Percentiles rank a stretch among this genome's conserved stretches.
phyloP scores from a whole-genome alignment of 306 rosid genomes.

The Prinsepia uniflora region DNA sequence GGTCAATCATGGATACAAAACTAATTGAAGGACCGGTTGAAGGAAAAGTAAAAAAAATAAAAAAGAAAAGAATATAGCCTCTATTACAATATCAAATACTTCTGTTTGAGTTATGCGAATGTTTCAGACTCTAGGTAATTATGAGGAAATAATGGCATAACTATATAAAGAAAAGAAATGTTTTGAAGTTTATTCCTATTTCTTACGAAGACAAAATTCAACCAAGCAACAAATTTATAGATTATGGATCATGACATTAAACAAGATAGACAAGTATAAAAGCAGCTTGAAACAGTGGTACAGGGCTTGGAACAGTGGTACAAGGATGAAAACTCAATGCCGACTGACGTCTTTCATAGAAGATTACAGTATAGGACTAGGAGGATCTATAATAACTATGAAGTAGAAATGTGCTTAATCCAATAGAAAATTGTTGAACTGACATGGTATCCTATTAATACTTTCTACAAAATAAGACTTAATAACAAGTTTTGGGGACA shows the following conservation, averaged over 20 bases:
- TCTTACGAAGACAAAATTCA: neutral
- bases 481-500: neutral
- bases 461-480: too few relatives aligned
- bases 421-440: neutral
- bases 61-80: neutral
- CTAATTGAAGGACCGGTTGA: neutral
- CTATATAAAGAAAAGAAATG: neutral
- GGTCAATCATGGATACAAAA: conserved; percentile 7
- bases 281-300: conserved; percentile 1
- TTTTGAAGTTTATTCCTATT: neutral
- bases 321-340: neutral
- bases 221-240: neutral
- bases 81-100: neutral
- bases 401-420: neutral
- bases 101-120: neutral
- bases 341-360: neutral
- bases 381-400: neutral
- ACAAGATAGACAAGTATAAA: neutral
- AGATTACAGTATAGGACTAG: neutral
- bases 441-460: neutral
- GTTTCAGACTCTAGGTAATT: neutral
- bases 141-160: neutral
- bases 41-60: neutral
- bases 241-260: neutral
- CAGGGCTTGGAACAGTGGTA: too few relatives aligned